Conservation (phyloP, 2,329 filamentous ascomycete species). For the Alternaria triticimaculans region DNA sequence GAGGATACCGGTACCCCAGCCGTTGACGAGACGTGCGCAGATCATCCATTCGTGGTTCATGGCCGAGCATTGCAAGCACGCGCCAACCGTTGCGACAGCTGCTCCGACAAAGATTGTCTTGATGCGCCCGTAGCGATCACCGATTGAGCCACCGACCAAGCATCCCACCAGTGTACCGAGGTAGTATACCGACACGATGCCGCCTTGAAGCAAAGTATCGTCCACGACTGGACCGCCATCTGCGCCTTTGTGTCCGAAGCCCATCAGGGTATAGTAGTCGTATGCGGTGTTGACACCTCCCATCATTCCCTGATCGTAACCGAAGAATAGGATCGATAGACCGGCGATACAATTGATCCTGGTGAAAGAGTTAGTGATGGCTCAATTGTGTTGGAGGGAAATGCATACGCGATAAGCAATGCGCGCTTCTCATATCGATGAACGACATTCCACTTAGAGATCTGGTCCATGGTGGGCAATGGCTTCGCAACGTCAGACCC, state of each 20-base stretch:
- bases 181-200: slow-evolving; percentile 44
- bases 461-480: slow-evolving; percentile 29
- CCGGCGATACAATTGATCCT: slow-evolving; percentile 41
- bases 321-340: slow-evolving; percentile 41
- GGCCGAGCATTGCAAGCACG: slow-evolving; percentile 69
- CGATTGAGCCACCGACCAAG: slow-evolving; percentile 32
- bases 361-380: not conserved
- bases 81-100: slow-evolving; percentile 54
- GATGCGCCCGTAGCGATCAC: slow-evolving; percentile 35
- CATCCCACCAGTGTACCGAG: slow-evolving; percentile 38
- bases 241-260: slow-evolving; percentile 36
- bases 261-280: slow-evolving; percentile 41
- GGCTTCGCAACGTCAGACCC: not conserved
- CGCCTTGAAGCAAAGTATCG: slow-evolving; percentile 38
- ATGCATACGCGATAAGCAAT: slow-evolving; percentile 31
- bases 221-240: slow-evolving; percentile 33
- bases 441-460: slow-evolving; percentile 32
- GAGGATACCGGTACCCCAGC: slow-evolving; percentile 72
- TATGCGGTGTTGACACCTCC: slow-evolving; percentile 42
- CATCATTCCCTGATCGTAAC: slow-evolving; percentile 46
- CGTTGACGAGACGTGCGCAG: slow-evolving; percentile 65
- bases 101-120: slow-evolving; percentile 38
- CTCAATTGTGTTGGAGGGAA: accelerated
- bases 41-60: slow-evolving; percentile 67
- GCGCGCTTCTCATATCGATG: slow-evolving; percentile 36